Evolutionary conservation across 805 yeast genomes (phyloP), one percentile per base, ranked within the genome.

Genomic region (Ogataea dorogensis): DNA sequence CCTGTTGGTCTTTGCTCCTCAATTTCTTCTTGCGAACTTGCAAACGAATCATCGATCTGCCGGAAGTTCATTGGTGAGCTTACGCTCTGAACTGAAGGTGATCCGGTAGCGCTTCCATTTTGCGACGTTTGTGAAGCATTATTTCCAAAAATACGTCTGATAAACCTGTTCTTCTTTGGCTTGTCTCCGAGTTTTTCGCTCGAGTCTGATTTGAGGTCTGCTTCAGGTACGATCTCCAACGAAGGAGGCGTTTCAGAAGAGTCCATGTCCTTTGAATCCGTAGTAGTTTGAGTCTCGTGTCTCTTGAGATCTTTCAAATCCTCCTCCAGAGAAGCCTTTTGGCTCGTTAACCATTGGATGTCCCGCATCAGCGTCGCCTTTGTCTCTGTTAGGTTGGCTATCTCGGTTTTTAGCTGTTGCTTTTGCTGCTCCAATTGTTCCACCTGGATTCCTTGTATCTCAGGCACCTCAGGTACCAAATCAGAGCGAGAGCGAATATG

Each of bases 321-420:
- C 12, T 48, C 43, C 30, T 59, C 61, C 33, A 86, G 58, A 12
- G 61, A 57, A 21, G 62, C 65, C 58, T 73, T 80, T 30, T 71
- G 70, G 0, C 49, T 42, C 19, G 61, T 68, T 43, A 87, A 61
- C 13, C 63, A 70, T 31, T 67, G 71, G 10, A 83, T 67, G 24
- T 82, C 87, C 27, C 61, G 64, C 14, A 63, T 39, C 22, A 81
- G 46, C 5, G 56, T 56, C 2, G 70, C 65, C 44, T 72, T 76
- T 1, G 66, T 60, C 2, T 65, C 33, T 2, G 56, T 51, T 36
- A 74, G 53, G 17, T 64, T 59, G 18, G 58, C 51, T 12, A 75
- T 46, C 40, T 75, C 80, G 15, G 51, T 41, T 43, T 61, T 70
- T 33, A 69, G 36, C 17, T 51, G 38, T 23, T 60, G 53, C 36